These are phyloP conservation scores for Metschnikowia corniflorae DNA, from an alignment of 805 yeast species.

Conservation along the genomic window DNA sequence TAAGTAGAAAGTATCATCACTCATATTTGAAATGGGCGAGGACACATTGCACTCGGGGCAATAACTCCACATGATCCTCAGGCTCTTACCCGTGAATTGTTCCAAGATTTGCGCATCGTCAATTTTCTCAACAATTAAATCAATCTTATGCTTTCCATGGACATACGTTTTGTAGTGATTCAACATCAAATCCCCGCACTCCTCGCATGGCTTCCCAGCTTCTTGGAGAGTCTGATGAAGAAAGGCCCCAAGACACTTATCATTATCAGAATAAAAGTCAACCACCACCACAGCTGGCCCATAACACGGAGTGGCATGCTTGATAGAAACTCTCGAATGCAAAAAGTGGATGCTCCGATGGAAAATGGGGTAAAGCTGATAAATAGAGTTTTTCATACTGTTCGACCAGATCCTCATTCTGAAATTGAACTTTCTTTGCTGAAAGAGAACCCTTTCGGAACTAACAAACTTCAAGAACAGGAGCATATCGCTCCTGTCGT, in stretches of 20 bases:
- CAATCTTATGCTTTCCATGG: constrained; percentile 82
- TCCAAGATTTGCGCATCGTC: constrained; percentile 22
- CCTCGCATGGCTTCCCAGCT: constrained; percentile 66
- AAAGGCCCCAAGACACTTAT: constrained; percentile 83
- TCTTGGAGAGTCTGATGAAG: constrained; percentile 75
- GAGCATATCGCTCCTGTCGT: constrained; percentile 30
- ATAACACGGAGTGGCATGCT: constrained; percentile 84
- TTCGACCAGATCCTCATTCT: constrained; percentile 48
- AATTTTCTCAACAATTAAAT: constrained; percentile 61
- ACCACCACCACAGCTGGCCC: constrained; percentile 86
- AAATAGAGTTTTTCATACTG: constrained; percentile 33
- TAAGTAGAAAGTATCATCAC: constrained; percentile 81
- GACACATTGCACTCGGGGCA: constrained; percentile 75
- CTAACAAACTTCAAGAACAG: constrained; percentile 36
- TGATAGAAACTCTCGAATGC: constrained; percentile 77
- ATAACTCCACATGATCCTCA: constrained; percentile 85
- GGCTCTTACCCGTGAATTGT: constrained; percentile 34
- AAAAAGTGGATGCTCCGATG: constrained; percentile 80
- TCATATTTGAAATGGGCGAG: constrained; percentile 78
- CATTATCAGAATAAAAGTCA: constrained; percentile 88
- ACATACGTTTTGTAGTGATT: constrained; percentile 86
- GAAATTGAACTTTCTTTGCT: constrained; percentile 48
- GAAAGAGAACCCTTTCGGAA: constrained; percentile 35
- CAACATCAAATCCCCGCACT: constrained; percentile 66
- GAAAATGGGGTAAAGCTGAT: constrained; percentile 41